Evolutionary conservation across 78 protist species (phyloP).

Genomic region (Chrysochromulina parva): DNA sequence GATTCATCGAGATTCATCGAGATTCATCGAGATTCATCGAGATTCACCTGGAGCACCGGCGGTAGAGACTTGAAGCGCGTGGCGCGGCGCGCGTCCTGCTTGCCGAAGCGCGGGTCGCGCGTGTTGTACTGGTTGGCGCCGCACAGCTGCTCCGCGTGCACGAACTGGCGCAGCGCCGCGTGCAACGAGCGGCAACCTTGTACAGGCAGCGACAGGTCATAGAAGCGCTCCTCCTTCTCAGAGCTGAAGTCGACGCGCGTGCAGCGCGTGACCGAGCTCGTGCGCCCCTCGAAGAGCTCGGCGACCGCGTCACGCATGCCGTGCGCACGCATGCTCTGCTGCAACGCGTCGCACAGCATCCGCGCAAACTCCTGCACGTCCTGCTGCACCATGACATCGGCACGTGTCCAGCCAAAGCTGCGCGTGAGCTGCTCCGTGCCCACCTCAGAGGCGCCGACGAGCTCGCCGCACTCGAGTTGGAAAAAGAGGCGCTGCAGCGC

Average conservation of each 20-base stretch:
- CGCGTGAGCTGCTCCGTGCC: not conserved
- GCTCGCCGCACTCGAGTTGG: not conserved
- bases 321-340: not conserved
- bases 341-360: not conserved
- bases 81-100: too few relatives aligned
- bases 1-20: too few relatives aligned
- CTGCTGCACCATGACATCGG: not conserved
- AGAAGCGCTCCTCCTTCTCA: not conserved
- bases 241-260: not conserved
- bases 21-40: too few relatives aligned
- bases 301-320: not conserved
- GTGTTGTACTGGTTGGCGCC: too few relatives aligned
- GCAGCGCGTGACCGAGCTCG: not conserved
- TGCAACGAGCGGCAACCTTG: not conserved
- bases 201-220: constrained; percentile 4
- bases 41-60: too few relatives aligned
- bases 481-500: constrained; percentile 1
- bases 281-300: not conserved
- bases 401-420: not conserved
- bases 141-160: too few relatives aligned
- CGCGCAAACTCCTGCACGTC: constrained; percentile 3
- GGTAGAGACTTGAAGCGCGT: too few relatives aligned
- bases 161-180: too few relatives aligned
- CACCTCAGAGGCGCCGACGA: not conserved
- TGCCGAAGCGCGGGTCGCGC: too few relatives aligned